Conservation (phyloP, 1,284 basidiomycete species). For the Coriolopsis trogii region DNA sequence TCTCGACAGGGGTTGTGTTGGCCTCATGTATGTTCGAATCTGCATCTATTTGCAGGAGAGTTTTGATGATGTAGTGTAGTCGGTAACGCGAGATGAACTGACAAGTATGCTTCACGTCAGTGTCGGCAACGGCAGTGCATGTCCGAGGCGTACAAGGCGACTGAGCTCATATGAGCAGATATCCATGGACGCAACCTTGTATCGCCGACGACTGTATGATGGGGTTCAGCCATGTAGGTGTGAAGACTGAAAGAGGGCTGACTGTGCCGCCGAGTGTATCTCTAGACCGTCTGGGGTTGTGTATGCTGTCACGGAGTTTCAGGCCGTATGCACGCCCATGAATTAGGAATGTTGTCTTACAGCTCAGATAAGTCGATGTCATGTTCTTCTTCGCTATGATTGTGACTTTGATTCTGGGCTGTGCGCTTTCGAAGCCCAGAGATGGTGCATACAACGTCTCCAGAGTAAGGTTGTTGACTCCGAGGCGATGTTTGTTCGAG, state of each 20-base stretch:
- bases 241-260: neutral
- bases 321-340: neutral
- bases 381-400: conserved; percentile 46
- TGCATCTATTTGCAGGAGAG: conserved; percentile 36
- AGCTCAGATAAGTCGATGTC: conserved; percentile 44
- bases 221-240: no score
- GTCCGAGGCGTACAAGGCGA: conserved; percentile 33
- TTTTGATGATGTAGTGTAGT: conserved; percentile 22
- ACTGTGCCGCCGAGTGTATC: conserved; percentile 18
- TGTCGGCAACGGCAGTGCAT: no score
- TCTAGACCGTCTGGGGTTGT: conserved; percentile 23
- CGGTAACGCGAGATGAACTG: conserved; percentile 45
- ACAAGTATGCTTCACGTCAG: no score
- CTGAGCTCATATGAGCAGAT: conserved; percentile 45
- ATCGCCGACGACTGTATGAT: conserved; percentile 39
- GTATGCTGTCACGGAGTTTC: conserved; percentile 5
- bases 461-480: conserved; percentile 36
- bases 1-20: conserved; percentile 29
- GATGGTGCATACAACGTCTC: conserved; percentile 31
- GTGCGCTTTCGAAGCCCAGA: conserved; percentile 30
- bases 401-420: conserved; percentile 36
- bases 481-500: neutral
- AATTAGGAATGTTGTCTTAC: conserved; percentile 33
- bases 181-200: conserved; percentile 47
- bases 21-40: conserved; percentile 17